Conservation (phyloP, 148 eudicot species). For the Rhododendron henanense region DNA sequence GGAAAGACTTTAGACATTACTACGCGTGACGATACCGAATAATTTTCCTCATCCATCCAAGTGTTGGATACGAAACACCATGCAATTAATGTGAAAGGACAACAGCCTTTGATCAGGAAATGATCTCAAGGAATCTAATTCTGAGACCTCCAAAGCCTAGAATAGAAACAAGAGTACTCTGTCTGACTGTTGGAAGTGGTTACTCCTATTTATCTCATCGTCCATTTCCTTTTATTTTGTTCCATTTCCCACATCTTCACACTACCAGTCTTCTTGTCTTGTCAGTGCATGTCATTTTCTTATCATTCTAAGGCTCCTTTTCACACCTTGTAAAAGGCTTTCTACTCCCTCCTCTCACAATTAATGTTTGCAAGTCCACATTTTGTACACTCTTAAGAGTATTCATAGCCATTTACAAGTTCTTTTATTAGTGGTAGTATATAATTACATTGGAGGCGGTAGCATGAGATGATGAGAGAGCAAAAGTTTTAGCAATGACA, state of each 20-base stretch:
- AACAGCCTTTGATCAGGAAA: background rate
- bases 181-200: background rate
- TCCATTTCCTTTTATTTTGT: background rate
- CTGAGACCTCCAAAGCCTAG: background rate
- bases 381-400: background rate
- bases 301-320: background rate
- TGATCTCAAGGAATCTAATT: background rate
- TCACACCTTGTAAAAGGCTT: background rate
- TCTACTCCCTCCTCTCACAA: background rate
- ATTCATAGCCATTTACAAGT: background rate
- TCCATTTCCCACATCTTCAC: background rate
- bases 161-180: background rate
- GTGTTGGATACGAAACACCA: background rate
- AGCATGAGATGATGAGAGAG: too few relatives aligned
- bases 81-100: background rate
- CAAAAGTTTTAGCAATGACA: too few relatives aligned
- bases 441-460: too few relatives aligned
- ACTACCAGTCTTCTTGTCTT: background rate
- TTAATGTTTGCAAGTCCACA: background rate
- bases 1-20: too few relatives aligned
- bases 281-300: constrained; percentile 6
- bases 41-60: background rate
- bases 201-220: background rate
- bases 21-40: too few relatives aligned
- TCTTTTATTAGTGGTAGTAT: too few relatives aligned